Base-by-base conservation (phyloP, 352 stramenopile genomes). In the Phytophthora ramorum region DNA sequence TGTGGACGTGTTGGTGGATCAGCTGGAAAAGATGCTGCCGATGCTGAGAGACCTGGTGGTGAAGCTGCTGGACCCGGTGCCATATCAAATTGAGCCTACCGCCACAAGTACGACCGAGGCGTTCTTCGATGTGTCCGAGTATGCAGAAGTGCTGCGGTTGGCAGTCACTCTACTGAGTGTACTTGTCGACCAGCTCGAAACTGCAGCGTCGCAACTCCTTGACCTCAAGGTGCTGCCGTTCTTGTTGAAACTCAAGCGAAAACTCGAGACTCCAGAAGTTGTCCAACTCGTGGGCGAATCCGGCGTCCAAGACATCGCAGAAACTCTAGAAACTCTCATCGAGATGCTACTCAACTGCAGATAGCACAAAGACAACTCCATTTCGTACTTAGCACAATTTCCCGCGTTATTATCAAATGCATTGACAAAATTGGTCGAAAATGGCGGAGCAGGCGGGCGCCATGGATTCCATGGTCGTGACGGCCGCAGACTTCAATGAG, bases 141-240 rank as follows among this genome's bases (percentile, higher is more conserved):
- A 78, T 22, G 63, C 75, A 24, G 83, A 93, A 72, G 59, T 93
- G 16, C n/a, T 89, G 19, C 76, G 79, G 13, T 50, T 93, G 10
- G 57, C 58, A 0, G 56, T 92, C 12, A 89, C 85, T 34, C 49
- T 92, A 2, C 56, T 90, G 7, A 78, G 77, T 59, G 58, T 81
- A 2, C 22, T 92, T 17, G 66, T 83, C 0, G 78, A 82, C 30
- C 73, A 88, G 38, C 44, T 90, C 6, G 70, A 77, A 7, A 38
- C 19, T 14, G 48, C 64, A 8, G 62, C 75, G n/a, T 41, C 64
- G 17, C 46, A 71, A 41, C 63, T 90, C 20, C 52, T 92, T 12
- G 69, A 83, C 13, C 60, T 93, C 26, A 78, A 71, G 43, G 38
- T 58, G 19, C 44, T 82, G 40, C 67, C 71, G 26, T 53, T 30